A percentile compares a stretch with the other conserved stretches of the same genome.
phyloP scores from a whole-genome alignment of 2,329 filamentous ascomycete species.

The Colletotrichum tamarilloi region DNA sequence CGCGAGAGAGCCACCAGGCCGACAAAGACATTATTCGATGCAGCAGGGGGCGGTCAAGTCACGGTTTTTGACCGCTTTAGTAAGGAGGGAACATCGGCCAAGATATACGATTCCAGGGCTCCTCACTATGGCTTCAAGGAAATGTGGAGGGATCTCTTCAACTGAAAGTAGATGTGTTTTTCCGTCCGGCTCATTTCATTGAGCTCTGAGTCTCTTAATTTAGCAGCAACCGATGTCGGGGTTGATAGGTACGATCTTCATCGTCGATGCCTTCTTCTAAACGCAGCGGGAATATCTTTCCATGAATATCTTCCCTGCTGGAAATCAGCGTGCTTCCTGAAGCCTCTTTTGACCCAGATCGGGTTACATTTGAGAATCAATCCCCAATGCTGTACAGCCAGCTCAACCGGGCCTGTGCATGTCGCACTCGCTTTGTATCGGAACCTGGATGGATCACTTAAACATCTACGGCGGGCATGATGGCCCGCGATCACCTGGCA shows the following conservation, averaged over 20 bases:
- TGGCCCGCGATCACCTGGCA: too few relatives aligned
- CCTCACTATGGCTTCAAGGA: slow-evolving; percentile 88
- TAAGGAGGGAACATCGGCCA: slow-evolving; percentile 60
- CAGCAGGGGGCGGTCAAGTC: slow-evolving; percentile 49
- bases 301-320: too few relatives aligned
- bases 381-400: background rate
- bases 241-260: too few relatives aligned
- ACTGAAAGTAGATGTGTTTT: background rate
- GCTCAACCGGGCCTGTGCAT: background rate
- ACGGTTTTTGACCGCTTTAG: slow-evolving; percentile 72
- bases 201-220: too few relatives aligned
- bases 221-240: background rate
- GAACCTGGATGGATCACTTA: background rate
- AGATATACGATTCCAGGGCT: slow-evolving; percentile 78
- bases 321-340: too few relatives aligned
- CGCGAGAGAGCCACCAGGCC: slow-evolving; percentile 70
- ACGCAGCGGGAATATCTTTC: too few relatives aligned
- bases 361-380: too few relatives aligned
- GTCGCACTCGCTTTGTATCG: background rate
- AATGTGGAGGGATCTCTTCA: slow-evolving; percentile 87
- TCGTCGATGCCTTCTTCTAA: too few relatives aligned
- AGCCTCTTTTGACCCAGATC: too few relatives aligned
- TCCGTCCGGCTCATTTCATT: background rate
- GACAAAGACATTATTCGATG: slow-evolving; percentile 43
- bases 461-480: background rate